Percentiles rank a stretch among this genome's conserved stretches.
These are phyloP conservation scores for Tetrahymena thermophila DNA, from an alignment of 73 alveolate species.

Conservation along the genomic window DNA sequence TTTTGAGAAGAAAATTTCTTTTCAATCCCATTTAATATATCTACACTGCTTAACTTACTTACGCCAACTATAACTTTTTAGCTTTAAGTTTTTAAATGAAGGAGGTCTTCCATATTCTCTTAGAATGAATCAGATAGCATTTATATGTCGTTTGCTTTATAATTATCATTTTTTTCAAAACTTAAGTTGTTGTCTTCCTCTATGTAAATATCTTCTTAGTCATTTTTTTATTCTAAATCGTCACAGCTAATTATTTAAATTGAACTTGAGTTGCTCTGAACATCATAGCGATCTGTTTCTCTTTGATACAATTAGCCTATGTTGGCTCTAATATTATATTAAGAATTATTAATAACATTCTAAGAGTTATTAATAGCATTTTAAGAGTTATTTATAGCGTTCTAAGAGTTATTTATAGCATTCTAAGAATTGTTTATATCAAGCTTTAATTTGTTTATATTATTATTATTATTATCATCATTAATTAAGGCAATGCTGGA, in stretches of 20 bases:
- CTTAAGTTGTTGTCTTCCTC: background rate
- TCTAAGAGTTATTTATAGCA: background rate
- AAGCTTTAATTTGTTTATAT: too few species aligned
- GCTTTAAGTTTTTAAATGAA: background rate
- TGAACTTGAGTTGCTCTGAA: background rate
- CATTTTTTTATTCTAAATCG: background rate
- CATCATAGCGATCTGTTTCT: background rate
- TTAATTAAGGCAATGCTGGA: background rate
- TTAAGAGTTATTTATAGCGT: background rate
- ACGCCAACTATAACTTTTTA: background rate
- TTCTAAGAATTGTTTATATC: background rate
- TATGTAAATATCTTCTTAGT: background rate
- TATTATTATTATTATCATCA: background rate
- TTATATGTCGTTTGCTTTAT: background rate
- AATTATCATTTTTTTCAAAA: background rate
- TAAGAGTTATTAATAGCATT: background rate
- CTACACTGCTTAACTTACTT: background rate
- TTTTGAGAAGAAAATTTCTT: background rate
- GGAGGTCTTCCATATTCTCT: background rate
- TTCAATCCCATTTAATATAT: background rate
- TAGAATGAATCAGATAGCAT: background rate
- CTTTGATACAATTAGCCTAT: background rate
- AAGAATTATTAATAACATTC: background rate
- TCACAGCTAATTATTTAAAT: background rate
- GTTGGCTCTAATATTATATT: background rate